Evolutionary conservation across 2,329 filamentous ascomycete species (phyloP).

Genomic region (Mycosphaerelloides madeirae): DNA sequence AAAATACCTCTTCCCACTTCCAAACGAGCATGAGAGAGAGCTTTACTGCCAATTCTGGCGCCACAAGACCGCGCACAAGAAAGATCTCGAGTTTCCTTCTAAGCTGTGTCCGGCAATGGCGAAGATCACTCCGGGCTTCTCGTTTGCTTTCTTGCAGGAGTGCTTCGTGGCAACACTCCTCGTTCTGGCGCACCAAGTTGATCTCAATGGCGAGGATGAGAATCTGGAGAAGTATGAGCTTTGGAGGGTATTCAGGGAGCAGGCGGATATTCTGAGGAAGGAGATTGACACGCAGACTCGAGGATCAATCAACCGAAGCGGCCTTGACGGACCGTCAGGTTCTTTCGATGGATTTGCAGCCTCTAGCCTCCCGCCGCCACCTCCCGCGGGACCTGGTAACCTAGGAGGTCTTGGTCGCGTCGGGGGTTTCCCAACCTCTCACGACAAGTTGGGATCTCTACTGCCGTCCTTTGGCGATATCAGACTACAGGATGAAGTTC

Average conservation of each 20-base stretch:
- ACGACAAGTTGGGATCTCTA: neutral
- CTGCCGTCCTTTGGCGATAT: neutral
- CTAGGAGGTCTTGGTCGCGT: neutral
- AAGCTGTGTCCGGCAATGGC: slow-evolving; percentile 55
- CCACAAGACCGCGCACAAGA: slow-evolving; percentile 51
- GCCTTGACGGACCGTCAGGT: neutral
- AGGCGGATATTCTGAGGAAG: slow-evolving; percentile 55
- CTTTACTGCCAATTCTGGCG: slow-evolving; percentile 63
- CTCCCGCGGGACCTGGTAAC: neutral
- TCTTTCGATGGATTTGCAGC: neutral
- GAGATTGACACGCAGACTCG: slow-evolving; percentile 45
- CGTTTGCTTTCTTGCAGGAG: slow-evolving; percentile 66
- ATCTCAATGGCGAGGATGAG: slow-evolving; percentile 21
- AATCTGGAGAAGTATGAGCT: slow-evolving; percentile 50
- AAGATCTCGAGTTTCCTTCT: slow-evolving; percentile 56
- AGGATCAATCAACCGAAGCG: too few species aligned
- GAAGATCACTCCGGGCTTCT: slow-evolving; percentile 57
- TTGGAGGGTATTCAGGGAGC: slow-evolving; percentile 59
- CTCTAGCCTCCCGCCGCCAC: neutral
- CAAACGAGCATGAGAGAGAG: slow-evolving; percentile 48
- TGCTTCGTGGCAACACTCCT: slow-evolving; percentile 61
- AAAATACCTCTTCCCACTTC: slow-evolving; percentile 59
- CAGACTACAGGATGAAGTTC: neutral
- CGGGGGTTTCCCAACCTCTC: too few species aligned
- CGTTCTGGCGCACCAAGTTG: slow-evolving; percentile 46